Evolutionary conservation across 495 filamentous ascomycete genomes (phyloP).

Genomic region (Talaromyces nanjingensis): DNA sequence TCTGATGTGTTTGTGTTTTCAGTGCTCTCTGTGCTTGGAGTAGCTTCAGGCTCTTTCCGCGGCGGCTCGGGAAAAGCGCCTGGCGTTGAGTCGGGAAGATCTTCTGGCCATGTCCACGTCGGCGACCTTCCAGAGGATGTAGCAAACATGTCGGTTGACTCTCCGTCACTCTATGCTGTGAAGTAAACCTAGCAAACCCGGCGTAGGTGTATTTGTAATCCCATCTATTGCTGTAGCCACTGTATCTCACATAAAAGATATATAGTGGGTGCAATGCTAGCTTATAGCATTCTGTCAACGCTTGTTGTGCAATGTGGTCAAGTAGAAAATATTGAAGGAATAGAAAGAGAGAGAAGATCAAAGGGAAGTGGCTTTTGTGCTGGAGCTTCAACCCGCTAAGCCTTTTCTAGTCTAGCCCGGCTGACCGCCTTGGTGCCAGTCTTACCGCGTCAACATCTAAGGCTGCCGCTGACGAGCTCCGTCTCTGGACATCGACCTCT

Average conservation of each 20-base stretch:
- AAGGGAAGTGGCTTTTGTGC: constrained; percentile 1
- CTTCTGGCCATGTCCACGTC: constrained; percentile 6
- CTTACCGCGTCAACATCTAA: constrained; percentile 32
- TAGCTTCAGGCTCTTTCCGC: constrained; percentile 12
- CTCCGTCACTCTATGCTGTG: background rate
- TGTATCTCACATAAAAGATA: background rate
- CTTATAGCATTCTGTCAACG: background rate
- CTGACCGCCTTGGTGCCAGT: constrained; percentile 6
- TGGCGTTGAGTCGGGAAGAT: background rate
- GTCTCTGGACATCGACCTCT: background rate
- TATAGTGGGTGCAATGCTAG: background rate
- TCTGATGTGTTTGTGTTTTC: constrained; percentile 10
- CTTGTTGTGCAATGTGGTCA: background rate
- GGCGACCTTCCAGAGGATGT: background rate
- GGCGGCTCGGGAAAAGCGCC: constrained; percentile 7
- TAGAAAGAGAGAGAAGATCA: background rate
- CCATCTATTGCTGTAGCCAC: background rate
- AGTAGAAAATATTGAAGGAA: background rate
- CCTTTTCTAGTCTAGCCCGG: background rate
- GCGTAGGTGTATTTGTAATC: background rate
- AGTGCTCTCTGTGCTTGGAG: constrained; percentile 10
- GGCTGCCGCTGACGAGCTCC: constrained; percentile 13
- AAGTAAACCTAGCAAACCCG: background rate
- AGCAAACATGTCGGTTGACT: background rate
- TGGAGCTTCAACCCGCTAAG: background rate